Evolutionary conservation across 2,329 filamentous ascomycete species (phyloP), one percentile per base, ranked within the genome.

Genomic region (Elsinoe necatrix): DNA sequence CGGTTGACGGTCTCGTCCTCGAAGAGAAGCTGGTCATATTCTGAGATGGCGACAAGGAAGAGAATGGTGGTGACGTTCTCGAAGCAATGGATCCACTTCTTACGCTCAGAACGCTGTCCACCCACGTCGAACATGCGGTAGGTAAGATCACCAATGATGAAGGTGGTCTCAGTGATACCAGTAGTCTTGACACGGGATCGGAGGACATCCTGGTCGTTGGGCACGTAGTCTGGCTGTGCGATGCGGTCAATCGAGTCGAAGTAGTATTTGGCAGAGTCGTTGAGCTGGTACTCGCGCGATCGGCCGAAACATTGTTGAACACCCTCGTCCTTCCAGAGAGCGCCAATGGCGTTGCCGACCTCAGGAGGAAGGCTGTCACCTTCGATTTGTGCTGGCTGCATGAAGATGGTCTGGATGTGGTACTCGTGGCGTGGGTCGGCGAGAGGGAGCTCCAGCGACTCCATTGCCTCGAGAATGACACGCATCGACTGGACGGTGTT

Each of bases 11-110:
- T 93, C 72, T 95, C 91, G 70, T 97, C 92, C 74, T 97, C 92
- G 2, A 96, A 89, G 50, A 97, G 76, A 66, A 91, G 95, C 71
- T 97, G 93, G 68, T 97, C 92, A 71, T 96, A 97, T 59, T 92
- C 92, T 62, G 90, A 95, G 64, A 97, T 91, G 48, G 92, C 91
- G 54, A 95, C 92, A 63, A 97, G 80, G 74, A 97, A 97, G 39
- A 97, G 77, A 55, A 97, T 78, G 63, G 89, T 91, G 67, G 93
- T 90, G 61, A 95, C 90, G 62, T 93, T 93, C 70, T 95, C 90
- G 69, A 95, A 95, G 68, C 90, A 93, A 71, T 95, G 90, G 61
- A 95, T 95, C 90, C 90, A 95, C 77, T 95, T 95, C 80, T 95
- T 95, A 61, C 90, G 86, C 73, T 95, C 90, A 25, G 90, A 95